Base-by-base conservation (phyloP, 768 basidiomycete genomes). In the Myochromella boudieri region DNA sequence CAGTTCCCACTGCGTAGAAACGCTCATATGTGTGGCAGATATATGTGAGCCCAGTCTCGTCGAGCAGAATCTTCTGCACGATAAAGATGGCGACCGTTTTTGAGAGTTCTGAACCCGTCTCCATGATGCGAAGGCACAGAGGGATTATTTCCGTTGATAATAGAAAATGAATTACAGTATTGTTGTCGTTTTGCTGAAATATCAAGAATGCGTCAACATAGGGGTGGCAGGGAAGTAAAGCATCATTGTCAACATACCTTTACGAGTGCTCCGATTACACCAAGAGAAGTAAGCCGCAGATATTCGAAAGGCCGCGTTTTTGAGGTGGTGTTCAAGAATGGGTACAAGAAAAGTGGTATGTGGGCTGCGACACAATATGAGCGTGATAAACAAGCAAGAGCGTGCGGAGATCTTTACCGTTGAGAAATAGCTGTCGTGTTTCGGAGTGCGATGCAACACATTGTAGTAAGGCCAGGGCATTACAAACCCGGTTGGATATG, bases 231-330 rank as follows among this genome's bases (percentile, higher is more conserved):
- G 15, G n/a, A 39, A 14, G 31, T 25, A 12, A 27, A 24, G 12
- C 20, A 7, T 15, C 1, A 6, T 33, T 37, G 8, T 18, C 40
- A 24, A 66, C 68, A 48, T 57, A 93, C 93, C 78, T 99, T 99
- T 63, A 99, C 97, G 41, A 99, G 82, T 15, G 97, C 97, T 32
- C 97, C 97, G 55, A 99, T 99, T 52, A 99, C 97, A 28, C 97
- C 97, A n/a, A 99, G 82, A 29, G 94, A 97, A 10, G 97, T 99
- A 46, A 99, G 82, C n/a, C 97, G 86, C 43, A 99, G 83, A 67
- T 99, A 99, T 74, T 99, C 97, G 62, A 99, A 99, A 1, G 95
- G 95, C n/a, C 95, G 84, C 10, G 95, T 98, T 77, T 99, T 99
- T 46, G 91, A 93, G 10, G 94, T 99, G 5, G 95, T 99, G 68